Evolutionary conservation across 2,329 filamentous ascomycete genomes (phyloP), one percentile per base, ranked within the genome.

Genomic region (Arthrobotrys iridis): DNA sequence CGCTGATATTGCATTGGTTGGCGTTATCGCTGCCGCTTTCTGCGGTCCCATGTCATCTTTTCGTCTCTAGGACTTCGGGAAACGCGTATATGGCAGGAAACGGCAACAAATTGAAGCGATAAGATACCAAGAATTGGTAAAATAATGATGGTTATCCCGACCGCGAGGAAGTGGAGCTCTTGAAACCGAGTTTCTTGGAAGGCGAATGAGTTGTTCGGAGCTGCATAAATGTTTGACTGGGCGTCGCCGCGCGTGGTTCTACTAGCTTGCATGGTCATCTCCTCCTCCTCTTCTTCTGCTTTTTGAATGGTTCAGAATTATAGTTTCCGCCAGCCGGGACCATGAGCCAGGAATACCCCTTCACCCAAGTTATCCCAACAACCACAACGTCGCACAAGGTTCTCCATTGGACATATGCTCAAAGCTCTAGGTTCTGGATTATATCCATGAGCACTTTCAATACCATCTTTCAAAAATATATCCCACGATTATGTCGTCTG

Each of bases 361-460:
- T 37, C 4, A 37, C 48, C n/a, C n/a, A 22, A 46, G 5, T 20
- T 46, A 37, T 15, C 24, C 22, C 28, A 41, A 50, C 50, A 55
- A 33, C 22, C 59, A 46, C 63, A 75, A 74, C 57, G 63, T 68
- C 11, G 46, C 52, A 75, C 71, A 75, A 68, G 43, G 63, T 75
- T 75, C 46, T 41, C 33, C 20, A 46, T 50, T 75, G 55, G 45
- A 68, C 71, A 75, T 63, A 68, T 75, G 71, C 28, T 45, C 52
- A 28, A 72, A 62, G 55, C 57, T 58, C 71, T 57, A 67, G 46
- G 46, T 58, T 22, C 35, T 45, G 62, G 71, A 48, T 63, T 50
- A 26, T 8, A 59, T 18, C 43, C 55, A 46, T 48, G 45, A 22
- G 7, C 30, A 3, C 20, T 24, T 15, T 13, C 24, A 10, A 6